phyloP scores from a whole-genome alignment of 305 asterid genomes.

The Caryopteris hybrid region DNA sequence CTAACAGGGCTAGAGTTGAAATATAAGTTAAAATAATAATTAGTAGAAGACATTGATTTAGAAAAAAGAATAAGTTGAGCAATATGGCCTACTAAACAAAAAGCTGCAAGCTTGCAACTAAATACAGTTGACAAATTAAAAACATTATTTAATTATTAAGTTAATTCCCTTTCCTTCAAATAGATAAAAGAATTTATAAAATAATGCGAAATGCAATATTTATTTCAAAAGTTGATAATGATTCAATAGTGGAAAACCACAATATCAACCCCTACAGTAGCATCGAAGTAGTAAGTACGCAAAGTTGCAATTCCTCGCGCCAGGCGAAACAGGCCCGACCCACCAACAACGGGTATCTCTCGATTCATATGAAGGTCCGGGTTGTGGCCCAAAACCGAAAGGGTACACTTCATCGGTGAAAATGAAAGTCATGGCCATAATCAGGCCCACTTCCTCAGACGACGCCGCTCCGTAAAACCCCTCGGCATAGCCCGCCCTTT shows the following conservation, averaged over 20 bases:
- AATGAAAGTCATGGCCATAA: slow-evolving; percentile 4
- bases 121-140: too few relatives aligned
- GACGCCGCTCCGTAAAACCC: slow-evolving; percentile 10
- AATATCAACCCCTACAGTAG: not conserved
- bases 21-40: too few relatives aligned
- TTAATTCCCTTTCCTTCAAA: too few relatives aligned
- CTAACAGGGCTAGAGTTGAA: too few relatives aligned
- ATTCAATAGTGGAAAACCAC: slow-evolving; percentile 4
- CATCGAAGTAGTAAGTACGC: not conserved
- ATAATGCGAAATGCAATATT: not conserved
- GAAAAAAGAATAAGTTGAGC: too few relatives aligned
- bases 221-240: not conserved
- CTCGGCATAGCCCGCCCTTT: slow-evolving; percentile 6
- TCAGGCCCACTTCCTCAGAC: not conserved
- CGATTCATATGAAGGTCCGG: not conserved
- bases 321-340: slow-evolving; percentile 22
- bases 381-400: slow-evolving; percentile 17
- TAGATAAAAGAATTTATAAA: not conserved
- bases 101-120: too few relatives aligned
- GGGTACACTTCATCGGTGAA: slow-evolving; percentile 8
- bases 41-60: too few relatives aligned
- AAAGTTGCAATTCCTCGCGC: slow-evolving; percentile 16
- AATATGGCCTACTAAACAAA: too few relatives aligned
- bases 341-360: slow-evolving; percentile 24
- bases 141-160: too few relatives aligned